phyloP scores from a whole-genome alignment of 306 rosid species.

The Senna tora region DNA sequence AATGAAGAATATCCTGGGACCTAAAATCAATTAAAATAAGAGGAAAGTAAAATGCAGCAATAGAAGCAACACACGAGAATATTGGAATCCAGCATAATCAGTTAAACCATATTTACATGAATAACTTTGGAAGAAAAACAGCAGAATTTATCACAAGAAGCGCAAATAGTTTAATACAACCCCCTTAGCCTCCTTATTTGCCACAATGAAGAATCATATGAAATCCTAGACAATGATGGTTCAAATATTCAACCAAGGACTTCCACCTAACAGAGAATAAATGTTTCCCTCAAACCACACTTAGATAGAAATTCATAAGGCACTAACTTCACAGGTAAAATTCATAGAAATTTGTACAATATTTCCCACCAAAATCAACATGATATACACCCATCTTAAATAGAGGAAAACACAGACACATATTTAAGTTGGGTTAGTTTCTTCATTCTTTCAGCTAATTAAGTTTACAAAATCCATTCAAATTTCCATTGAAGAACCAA shows the following conservation, averaged over 20 bases:
- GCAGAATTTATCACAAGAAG: constrained; percentile 1
- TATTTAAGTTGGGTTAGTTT: neutral
- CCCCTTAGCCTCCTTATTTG: constrained; percentile 1
- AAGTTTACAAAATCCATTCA: neutral
- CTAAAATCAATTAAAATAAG: constrained; percentile 38
- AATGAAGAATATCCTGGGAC: constrained; percentile 70
- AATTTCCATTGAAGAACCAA: constrained; percentile 24
- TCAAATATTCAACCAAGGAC: neutral
- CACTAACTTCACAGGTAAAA: constrained; percentile 6
- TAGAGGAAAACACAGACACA: neutral
- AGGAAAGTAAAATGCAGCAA: constrained; percentile 18
- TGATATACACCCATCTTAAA: neutral
- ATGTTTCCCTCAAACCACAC: neutral
- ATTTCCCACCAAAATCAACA: neutral
- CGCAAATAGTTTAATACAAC: neutral
- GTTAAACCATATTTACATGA: constrained; percentile 27
- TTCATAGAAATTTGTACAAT: neutral
- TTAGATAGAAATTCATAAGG: neutral
- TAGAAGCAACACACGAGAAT: constrained; percentile 18
- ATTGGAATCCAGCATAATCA: constrained; percentile 21
- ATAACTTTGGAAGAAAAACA: constrained; percentile 8
- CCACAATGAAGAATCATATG: constrained; percentile 1
- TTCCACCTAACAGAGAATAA: neutral
- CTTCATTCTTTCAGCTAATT: neutral
- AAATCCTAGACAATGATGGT: constrained; percentile 14